These are phyloP conservation scores for Pseudogymnoascus sp. DNA, from an alignment of 2,329 filamentous ascomycete species.

Conservation along the genomic window DNA sequence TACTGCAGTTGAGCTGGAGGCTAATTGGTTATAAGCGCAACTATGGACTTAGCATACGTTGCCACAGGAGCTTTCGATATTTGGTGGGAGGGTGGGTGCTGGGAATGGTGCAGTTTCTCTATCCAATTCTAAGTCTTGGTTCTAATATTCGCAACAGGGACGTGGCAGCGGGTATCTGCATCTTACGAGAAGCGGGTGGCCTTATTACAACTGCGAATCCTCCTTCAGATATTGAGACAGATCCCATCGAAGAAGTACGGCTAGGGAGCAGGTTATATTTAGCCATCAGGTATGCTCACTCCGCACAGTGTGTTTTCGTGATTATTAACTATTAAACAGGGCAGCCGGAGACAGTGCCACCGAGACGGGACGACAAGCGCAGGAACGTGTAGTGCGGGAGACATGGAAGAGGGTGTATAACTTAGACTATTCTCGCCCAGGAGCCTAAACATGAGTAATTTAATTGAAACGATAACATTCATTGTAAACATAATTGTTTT, in stretches of 20 bases:
- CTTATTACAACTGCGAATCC: conserved; percentile 69
- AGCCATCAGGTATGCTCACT: conserved; percentile 50
- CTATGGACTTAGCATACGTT: conserved; percentile 67
- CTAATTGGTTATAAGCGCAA: conserved; percentile 49
- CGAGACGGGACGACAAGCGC: conserved; percentile 60
- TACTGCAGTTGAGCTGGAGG: background rate
- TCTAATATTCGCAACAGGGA: conserved; percentile 45
- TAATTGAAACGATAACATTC: background rate
- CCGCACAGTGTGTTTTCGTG: background rate
- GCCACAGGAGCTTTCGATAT: conserved; percentile 73
- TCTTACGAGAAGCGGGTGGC: conserved; percentile 67
- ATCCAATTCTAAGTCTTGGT: background rate
- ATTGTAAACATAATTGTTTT: background rate
- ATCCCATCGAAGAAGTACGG: conserved; percentile 51
- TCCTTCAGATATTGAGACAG: conserved; percentile 50
- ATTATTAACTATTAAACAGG: conserved; percentile 33
- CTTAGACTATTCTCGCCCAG: conserved; percentile 62
- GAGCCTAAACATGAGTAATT: conserved; percentile 36
- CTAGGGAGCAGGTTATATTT: conserved; percentile 66
- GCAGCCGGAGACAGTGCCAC: conserved; percentile 55
- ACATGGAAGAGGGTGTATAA: conserved; percentile 64
- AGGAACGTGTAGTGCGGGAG: conserved; percentile 65
- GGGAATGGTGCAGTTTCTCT: conserved; percentile 58
- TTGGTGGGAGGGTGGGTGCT: conserved; percentile 78
- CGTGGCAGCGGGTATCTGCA: conserved; percentile 68